Percentiles rank a stretch among this genome's conserved stretches.
phyloP scores from a whole-genome alignment of 2,329 filamentous ascomycete species.

The Hypoxylon sp. region DNA sequence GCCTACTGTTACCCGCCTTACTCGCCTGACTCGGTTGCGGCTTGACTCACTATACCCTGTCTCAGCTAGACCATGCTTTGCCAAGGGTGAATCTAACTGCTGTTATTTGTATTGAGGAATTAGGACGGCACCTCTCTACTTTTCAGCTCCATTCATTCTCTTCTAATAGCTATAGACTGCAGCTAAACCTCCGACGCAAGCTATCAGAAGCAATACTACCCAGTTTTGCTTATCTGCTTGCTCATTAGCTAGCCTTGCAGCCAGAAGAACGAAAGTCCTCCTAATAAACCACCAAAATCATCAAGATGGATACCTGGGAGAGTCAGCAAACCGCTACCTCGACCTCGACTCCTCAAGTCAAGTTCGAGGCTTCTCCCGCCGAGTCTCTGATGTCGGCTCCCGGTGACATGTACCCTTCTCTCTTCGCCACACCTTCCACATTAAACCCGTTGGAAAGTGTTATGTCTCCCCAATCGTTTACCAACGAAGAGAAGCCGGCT shows the following conservation, averaged over 20 bases:
- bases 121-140: conserved; percentile 58
- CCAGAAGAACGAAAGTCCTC: conserved; percentile 43
- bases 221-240: conserved; percentile 18
- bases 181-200: conserved; percentile 32
- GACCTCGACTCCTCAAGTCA: conserved; percentile 60
- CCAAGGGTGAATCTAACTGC: conserved; percentile 39
- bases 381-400: conserved; percentile 69
- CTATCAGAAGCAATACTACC: conserved; percentile 20
- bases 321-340: conserved; percentile 56
- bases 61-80: conserved; percentile 43
- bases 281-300: conserved; percentile 29
- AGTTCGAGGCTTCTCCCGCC: conserved; percentile 68
- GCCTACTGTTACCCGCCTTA: conserved; percentile 14
- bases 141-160: conserved; percentile 43
- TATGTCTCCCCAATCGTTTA: conserved; percentile 63
- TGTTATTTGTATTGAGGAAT: conserved; percentile 58
- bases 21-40: conserved; percentile 33
- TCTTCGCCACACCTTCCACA: conserved; percentile 61
- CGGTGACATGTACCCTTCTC: conserved; percentile 64
- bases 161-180: conserved; percentile 25
- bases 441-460: conserved; percentile 63
- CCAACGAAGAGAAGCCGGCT: conserved; percentile 47
- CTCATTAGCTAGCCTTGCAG: conserved; percentile 26
- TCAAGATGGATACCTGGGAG: conserved; percentile 60
- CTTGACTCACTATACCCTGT: conserved; percentile 45